A percentile compares a stretch with the other conserved stretches of the same genome.
Evolutionary conservation across 306 rosid species (phyloP).

Genomic region (Herpetospermum pedunculosum): DNA sequence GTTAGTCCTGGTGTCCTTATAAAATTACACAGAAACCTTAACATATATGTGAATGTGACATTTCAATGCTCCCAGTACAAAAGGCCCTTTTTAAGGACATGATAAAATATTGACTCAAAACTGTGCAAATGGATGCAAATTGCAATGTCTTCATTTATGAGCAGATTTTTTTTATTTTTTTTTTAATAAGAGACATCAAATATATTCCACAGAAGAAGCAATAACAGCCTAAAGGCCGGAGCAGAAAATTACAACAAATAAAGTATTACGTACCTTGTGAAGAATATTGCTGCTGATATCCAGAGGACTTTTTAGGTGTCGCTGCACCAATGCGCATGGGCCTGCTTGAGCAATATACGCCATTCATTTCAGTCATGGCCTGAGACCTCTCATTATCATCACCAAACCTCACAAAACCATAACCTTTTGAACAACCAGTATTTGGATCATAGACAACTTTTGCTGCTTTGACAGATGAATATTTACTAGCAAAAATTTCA

Average conservation of each 20-base stretch:
- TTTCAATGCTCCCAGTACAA: background rate
- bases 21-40: background rate
- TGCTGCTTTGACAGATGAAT: conserved; percentile 55
- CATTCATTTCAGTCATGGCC: conserved; percentile 55
- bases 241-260: background rate
- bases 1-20: background rate
- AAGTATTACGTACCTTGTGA: conserved; percentile 23
- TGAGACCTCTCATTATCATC: conserved; percentile 43
- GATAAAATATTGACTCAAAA: background rate
- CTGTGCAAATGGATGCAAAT: background rate
- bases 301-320: conserved; percentile 51
- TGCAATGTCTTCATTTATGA: too few relatives aligned
- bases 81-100: background rate
- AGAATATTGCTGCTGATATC: conserved; percentile 28
- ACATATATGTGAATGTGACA: background rate
- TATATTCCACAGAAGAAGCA: too few relatives aligned
- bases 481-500: conserved; percentile 40
- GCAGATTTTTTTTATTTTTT: too few relatives aligned
- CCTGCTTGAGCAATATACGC: conserved; percentile 50
- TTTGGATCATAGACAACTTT: conserved; percentile 60
- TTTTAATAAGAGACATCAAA: too few relatives aligned
- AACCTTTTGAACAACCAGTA: conserved; percentile 60
- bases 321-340: conserved; percentile 64
- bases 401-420: conserved; percentile 70
- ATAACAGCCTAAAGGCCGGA: too few relatives aligned